phyloP scores from a whole-genome alignment of 495 filamentous ascomycete genomes.

The Podospora bellae-mahoneyi region DNA sequence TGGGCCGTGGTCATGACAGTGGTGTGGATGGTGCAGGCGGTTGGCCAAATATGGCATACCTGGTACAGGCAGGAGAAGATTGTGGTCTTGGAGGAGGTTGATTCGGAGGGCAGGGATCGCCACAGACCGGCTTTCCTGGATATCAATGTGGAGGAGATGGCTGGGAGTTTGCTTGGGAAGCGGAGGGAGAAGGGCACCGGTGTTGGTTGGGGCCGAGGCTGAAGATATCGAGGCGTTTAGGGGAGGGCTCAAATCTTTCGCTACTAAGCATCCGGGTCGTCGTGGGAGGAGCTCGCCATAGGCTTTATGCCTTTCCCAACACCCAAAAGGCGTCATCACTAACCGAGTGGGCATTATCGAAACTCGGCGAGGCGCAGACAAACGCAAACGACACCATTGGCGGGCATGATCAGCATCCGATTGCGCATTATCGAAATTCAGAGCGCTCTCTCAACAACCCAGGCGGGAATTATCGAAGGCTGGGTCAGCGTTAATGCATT shows the following conservation, averaged over 20 bases:
- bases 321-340: neutral
- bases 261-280: neutral
- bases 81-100: too few species aligned
- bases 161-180: neutral
- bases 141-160: neutral
- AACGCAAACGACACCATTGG: too few species aligned
- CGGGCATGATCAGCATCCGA: too few species aligned
- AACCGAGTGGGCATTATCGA: neutral
- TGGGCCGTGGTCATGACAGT: neutral
- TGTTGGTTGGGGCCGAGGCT: neutral
- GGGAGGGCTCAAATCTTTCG: neutral
- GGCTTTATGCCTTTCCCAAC: neutral
- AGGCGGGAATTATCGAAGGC: too few species aligned
- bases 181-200: neutral
- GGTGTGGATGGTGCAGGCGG: neutral
- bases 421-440: too few species aligned
- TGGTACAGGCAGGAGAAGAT: neutral
- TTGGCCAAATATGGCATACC: neutral
- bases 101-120: too few species aligned
- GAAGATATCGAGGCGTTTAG: neutral
- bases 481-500: too few species aligned
- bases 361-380: neutral
- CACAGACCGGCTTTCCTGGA: too few species aligned
- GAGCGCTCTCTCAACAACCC: too few species aligned
- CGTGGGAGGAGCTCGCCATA: neutral